Evolutionary conservation across 2,329 filamentous ascomycete species (phyloP), one percentile per base, ranked within the genome.

Genomic region (Escovopsis weberi): DNA sequence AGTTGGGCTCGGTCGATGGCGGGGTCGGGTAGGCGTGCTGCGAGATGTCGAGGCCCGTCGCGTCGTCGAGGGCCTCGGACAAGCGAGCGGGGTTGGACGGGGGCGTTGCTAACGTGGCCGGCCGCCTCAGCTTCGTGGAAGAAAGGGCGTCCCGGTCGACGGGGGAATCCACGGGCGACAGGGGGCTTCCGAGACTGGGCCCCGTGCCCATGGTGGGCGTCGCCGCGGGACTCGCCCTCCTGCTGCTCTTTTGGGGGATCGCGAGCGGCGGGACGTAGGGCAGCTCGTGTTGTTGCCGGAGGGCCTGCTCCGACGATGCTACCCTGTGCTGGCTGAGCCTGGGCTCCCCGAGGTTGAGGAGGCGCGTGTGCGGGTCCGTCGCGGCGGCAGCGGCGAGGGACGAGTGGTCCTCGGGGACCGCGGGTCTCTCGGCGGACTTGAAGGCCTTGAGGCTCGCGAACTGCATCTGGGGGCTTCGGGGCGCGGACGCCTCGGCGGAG

Each of bases 291-390:
- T 23, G 23, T 23, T 23, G 23, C 23, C 23, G 23, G 23, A 23
- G 23, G 23, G 23, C 23, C 23, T 23, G 23, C 23, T 23, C 23
- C 23, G 23, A 23, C 23, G 23, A 23, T 23, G 33, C 75, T 74
- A 54, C 85, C 80, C 53, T 67, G 70, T 33, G 85, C 70, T 4
- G 81, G 78, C 37, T 71, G 69, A 23, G 23, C 23, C 23, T 40
- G 26, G 33, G 32, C 38, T 26, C 34, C 23, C 12, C 28, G 9
- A 32, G 26, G 23, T n/a, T 38, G 42, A 23, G 23, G 23, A 23
- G 23, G 23, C 23, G 23, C 23, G 23, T 23, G 23, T 23, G 23
- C 23, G 23, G 23, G 23, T 23, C 23, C 23, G 23, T 23, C 4
- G 23, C 23, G 23, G 23, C 23, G 23, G 23, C 6, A 2, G 23